Conservation (phyloP, 345 rosid species). For the Dipteronia sinensis region DNA sequence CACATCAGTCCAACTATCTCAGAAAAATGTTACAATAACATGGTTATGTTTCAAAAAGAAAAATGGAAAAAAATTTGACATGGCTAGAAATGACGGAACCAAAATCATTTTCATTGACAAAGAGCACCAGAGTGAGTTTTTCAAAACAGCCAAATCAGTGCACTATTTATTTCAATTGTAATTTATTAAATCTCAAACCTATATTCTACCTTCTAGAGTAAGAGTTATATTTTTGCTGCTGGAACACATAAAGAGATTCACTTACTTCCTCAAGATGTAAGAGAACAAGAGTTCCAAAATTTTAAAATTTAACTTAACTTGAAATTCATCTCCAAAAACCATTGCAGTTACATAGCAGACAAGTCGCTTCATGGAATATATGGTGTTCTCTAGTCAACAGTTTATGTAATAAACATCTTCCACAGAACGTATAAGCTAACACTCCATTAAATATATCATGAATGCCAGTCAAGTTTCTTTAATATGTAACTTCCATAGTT, state of each 20-base stretch:
- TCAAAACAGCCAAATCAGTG: not conserved
- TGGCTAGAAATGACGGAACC: not conserved
- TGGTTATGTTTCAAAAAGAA: too few relatives aligned
- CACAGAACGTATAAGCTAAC: not conserved
- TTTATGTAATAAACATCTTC: not conserved
- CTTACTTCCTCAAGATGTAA: not conserved
- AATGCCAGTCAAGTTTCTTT: not conserved
- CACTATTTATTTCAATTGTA: not conserved
- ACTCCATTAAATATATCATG: not conserved
- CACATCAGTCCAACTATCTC: conserved; percentile 33
- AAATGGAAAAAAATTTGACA: not conserved
- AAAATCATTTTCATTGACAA: not conserved
- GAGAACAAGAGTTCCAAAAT: not conserved
- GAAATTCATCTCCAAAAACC: not conserved
- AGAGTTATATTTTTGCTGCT: not conserved
- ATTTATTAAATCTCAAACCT: not conserved
- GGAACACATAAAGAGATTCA: not conserved
- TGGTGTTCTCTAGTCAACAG: not conserved
- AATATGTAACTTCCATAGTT: not conserved
- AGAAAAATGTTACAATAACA: not conserved
- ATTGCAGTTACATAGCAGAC: not conserved
- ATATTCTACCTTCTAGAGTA: not conserved
- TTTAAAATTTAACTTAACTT: too few relatives aligned
- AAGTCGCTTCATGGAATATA: too few relatives aligned
- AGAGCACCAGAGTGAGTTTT: not conserved